A percentile compares a stretch with the other conserved stretches of the same genome.
Conservation (phyloP, 805 yeast species). For the Zygoascus biomembranicola region DNA sequence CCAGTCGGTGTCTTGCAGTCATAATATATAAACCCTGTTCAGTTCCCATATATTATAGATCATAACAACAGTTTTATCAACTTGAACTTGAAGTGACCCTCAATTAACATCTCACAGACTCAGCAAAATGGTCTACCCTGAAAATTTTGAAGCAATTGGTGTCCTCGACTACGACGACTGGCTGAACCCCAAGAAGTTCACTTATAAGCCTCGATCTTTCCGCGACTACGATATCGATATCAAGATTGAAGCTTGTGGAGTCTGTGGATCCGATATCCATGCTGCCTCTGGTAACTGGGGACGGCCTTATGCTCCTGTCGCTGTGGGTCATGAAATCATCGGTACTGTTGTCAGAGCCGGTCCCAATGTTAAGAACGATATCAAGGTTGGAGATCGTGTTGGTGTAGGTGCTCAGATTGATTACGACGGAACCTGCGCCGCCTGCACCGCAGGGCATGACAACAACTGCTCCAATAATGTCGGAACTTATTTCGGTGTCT, state of each 20-base stretch:
- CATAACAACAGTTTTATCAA: no score
- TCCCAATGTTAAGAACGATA: background rate
- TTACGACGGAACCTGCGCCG: background rate
- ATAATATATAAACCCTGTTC: no score
- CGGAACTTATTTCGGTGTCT: background rate
- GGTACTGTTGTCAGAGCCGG: conserved; percentile 19
- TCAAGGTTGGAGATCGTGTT: background rate
- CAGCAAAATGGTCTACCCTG: background rate
- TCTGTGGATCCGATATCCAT: conserved; percentile 56
- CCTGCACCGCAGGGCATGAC: background rate
- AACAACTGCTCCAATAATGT: background rate
- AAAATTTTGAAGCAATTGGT: background rate
- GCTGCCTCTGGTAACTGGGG: conserved; percentile 46
- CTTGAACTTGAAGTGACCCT: no score
- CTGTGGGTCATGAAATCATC: conserved; percentile 43
- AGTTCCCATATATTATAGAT: no score
- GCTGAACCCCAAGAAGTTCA: background rate
- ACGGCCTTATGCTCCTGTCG: conserved; percentile 28
- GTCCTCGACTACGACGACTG: background rate
- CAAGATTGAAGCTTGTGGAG: conserved; percentile 23
- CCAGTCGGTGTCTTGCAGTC: no score
- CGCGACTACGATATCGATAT: conserved; percentile 26
- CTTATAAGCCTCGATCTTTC: background rate
- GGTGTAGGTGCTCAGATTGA: background rate
- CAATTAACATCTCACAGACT: background rate